Evolutionary conservation across 169 alveolate genomes (phyloP).

Genomic region (Eimeria maxima): DNA sequence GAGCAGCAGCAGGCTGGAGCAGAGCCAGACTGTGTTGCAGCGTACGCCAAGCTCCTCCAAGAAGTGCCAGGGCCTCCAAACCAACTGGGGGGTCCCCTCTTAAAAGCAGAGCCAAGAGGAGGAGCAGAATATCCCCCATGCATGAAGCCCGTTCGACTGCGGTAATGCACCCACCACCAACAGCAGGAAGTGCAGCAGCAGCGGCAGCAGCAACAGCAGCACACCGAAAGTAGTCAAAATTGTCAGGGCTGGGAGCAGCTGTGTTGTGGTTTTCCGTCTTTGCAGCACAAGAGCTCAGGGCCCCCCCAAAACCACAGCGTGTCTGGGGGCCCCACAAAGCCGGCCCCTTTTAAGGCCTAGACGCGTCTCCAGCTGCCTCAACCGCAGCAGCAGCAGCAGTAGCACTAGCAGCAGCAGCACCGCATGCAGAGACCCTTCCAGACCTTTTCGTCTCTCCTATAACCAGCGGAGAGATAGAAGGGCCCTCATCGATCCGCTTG

Average conservation of each 20-base stretch:
- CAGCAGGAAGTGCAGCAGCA: too few relatives aligned
- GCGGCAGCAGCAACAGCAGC: too few relatives aligned
- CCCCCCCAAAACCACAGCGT: neutral
- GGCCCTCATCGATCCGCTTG: neutral
- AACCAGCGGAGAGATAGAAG: neutral
- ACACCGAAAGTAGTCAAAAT: too few relatives aligned
- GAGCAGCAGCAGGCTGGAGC: neutral
- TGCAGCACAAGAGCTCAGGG: neutral
- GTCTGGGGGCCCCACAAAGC: neutral
- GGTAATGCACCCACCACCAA: too few relatives aligned
- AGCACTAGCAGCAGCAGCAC: conserved; percentile 8
- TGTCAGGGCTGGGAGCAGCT: too few relatives aligned
- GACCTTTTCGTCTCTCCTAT: neutral
- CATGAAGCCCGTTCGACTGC: too few relatives aligned
- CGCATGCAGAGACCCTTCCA: neutral
- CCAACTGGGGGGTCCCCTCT: too few relatives aligned
- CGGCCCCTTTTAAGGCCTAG: neutral
- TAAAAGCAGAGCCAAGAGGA: too few relatives aligned
- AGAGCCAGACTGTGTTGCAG: neutral
- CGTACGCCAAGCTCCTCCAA: neutral
- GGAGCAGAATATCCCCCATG: too few relatives aligned
- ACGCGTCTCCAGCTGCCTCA: neutral
- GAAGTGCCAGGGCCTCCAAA: neutral
- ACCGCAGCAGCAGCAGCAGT: neutral
- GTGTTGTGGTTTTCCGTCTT: too few relatives aligned